Conservation (phyloP, 257 asterid genomes). For the Gentiana straminea region DNA sequence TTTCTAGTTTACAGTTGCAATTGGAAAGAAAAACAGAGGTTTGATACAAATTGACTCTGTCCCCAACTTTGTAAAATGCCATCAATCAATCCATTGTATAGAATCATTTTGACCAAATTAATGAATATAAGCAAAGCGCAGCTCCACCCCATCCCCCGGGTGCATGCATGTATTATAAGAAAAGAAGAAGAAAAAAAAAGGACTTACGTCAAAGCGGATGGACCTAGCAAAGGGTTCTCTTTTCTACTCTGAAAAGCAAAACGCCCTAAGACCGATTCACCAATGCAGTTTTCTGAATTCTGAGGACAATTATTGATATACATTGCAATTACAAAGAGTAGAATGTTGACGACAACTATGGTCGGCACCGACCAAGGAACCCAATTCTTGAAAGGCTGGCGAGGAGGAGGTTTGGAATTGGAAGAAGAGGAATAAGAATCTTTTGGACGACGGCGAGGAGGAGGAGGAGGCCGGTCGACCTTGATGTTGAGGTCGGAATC, state of each 20-base stretch:
- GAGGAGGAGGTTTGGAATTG: slow-evolving; percentile 13
- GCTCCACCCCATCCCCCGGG: too few species aligned
- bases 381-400: slow-evolving; percentile 45
- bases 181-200: background rate
- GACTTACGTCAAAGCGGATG: slow-evolving; percentile 63
- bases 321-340: slow-evolving; percentile 46
- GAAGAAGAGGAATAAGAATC: slow-evolving; percentile 10
- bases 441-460: background rate
- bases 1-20: too few species aligned
- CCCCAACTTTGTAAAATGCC: too few species aligned
- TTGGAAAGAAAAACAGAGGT: too few species aligned
- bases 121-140: background rate
- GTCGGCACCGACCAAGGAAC: slow-evolving; percentile 81
- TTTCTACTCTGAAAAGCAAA: slow-evolving; percentile 62
- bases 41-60: too few species aligned
- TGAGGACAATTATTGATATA: slow-evolving; percentile 62
- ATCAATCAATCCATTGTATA: too few species aligned
- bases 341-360: slow-evolving; percentile 37
- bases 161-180: background rate
- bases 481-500: slow-evolving; percentile 4
- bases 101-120: too few species aligned
- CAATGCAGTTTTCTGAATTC: slow-evolving; percentile 40
- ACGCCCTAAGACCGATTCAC: slow-evolving; percentile 38
- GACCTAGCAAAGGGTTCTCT: slow-evolving; percentile 94
- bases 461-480: background rate